Base-by-base conservation (phyloP, 495 filamentous ascomycete species). In the Annulohypoxylon bovei region DNA sequence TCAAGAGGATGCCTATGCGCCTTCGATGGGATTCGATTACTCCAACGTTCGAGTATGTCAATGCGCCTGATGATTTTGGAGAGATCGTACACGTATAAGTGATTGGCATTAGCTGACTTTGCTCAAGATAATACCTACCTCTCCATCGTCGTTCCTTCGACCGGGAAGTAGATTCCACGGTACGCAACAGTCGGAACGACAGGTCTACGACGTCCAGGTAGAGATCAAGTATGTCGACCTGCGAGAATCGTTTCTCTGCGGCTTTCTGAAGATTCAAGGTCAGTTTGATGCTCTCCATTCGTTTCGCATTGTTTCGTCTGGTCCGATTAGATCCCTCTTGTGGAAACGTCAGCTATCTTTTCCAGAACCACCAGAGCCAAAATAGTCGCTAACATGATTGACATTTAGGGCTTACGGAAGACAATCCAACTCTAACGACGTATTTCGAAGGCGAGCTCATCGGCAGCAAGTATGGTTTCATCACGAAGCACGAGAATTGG, bases 391-490 rank as follows among this genome's bases (percentile, higher is more conserved):
- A 62, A 78, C 61, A 40, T 49, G 33, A 25, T 22, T 55, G 14
- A 30, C 6, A 6, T 40, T 23, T 70, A 98, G 95, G 95, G 39
- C 84, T 99, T 12, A 98, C 96, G 1, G 90, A 95, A 76, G 93
- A 98, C 79, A 94, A 98, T 78, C 94, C 95, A 35, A 98, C 95
- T 28, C 81, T 99, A 42, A 98, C 94, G 1, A 99, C 96, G 2
- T 99, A 96, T 76, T 99, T 99, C 72, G 94, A 98, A 81, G 96
- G 95, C 70, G 96, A 99, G 82, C 97, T 99, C 40, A 98, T 99
- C 68, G 96, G 96, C 27, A 90, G 88, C 62, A 97, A 97, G 74
- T 94, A 98, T 80, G 91, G 90, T 14, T 99, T 99, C 81, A 86
- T 91, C 64, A 99, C 96, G 44, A 88, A 91, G 64, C 92, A 98